Base-by-base conservation (phyloP, 2,329 filamentous ascomycete genomes). In the Penicillium sclerotigenum region DNA sequence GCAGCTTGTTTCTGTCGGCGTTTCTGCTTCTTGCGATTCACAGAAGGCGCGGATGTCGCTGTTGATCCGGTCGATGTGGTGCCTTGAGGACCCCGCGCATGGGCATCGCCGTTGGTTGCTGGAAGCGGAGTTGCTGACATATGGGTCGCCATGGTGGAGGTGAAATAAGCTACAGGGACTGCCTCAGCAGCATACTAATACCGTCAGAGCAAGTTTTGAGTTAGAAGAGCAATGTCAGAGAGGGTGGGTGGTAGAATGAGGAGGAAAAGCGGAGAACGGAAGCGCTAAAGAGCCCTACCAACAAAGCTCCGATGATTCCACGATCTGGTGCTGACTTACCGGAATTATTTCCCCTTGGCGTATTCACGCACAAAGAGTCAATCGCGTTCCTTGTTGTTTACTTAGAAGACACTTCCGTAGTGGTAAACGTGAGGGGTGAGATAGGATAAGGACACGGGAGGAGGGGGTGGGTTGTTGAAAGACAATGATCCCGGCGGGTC, bases 11-110 rank as follows among this genome's bases (percentile, higher is more conserved):
- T 97, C 70, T 90, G 88, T 63, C 92, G 85, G 65, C 92, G 86
- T 81, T 96, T 97, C 74, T 94, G 89, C 80, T 97, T 97, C 81
- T 97, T 97, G 71, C 90, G 86, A 76, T 96, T 97, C 49, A 92
- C 87, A 9, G 49, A 48, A 5, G 62, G 51, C 22, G 47, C 41
- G 36, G 61, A 37, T 56, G 50, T 56, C 24, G 56, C 50, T 48
- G 57, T 58, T 14, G 40, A 54, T 48, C 33, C 55, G 29, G 45
- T 52, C n/a, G 57, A 47, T 45, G 59, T 55, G 42, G 57, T 56
- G 50, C 52, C 58, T 53, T 58, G 61, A 45, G 63, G 59, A 63
- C 64, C 64, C 58, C 57, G 60, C 59, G 61, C 60, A 57, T 66
- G 57, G 47, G 60, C 52, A 26, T 61, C 65, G 58, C 71, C 70